Evolutionary conservation across 129 eudicot genomes (phyloP), one percentile per base, ranked within the genome.

Genomic region (Helichrysum umbraculigerum): DNA sequence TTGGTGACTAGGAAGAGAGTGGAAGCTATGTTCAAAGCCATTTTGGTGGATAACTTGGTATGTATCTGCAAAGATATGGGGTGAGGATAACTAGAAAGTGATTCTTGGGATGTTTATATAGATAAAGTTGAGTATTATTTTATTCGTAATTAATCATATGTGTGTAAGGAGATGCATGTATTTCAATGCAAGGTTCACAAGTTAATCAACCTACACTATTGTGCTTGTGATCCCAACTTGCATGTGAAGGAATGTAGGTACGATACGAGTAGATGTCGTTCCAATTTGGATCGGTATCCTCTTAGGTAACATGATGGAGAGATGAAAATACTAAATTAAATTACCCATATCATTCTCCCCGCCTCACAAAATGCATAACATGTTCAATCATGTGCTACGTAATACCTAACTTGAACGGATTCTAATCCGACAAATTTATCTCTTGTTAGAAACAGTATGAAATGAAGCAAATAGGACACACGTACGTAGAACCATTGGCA

Each of bases 1-100:
- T 83, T 88, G 33, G 78, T 64, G 42, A 78, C 68, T 32, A 88
- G 79, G 81, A 88, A 83, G 6, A 86, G 83, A 42, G 87, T 76
- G 32, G 81, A 66, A 19, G 70, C 76, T 56, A 54, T 83, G 78
- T 14, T 83, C 66, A 86, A 70, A 50, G 80, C 88, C 89, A 85
- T 87, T 25, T 87, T 50, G 76, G 71, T 69, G 11, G 51, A 3
- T n/a, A 64, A 60, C 51, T 29, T 25, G 28, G 28, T 25, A 25
- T 47, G 6, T 8, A 35, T 7, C 52, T 72, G n/a, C 30, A 79
- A 51, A 60, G 20, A 33, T 79, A 69, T 79, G n/a, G 52, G 59
- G 74, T 52, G 83, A 72, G 51, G 22, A 64, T 73, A 0, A 25
- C 28, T 28, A 57, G 51, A n/a, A 73, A 22, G 83, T 12, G 70